A percentile compares a stretch with the other conserved stretches of the same genome.
Evolutionary conservation across 2,329 filamentous ascomycete species (phyloP).

Genomic region (Colletotrichum agaves): DNA sequence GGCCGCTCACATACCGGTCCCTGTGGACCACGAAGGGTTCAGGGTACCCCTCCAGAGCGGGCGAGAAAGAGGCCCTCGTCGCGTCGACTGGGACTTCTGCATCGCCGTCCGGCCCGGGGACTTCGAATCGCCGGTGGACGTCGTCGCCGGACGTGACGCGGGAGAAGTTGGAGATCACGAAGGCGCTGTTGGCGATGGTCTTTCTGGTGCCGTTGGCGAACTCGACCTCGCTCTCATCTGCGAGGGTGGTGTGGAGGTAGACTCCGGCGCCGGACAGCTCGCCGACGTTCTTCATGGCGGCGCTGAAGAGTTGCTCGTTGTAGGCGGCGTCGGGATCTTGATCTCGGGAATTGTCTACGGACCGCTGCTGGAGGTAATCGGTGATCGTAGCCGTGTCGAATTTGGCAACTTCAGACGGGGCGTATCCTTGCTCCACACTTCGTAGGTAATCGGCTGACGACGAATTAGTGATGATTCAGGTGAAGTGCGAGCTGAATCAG

Average conservation of each 20-base stretch:
- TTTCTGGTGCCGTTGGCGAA: constrained; percentile 34
- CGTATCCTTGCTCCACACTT: constrained; percentile 18
- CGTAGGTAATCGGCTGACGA: constrained; percentile 29
- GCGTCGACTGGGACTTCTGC: not conserved
- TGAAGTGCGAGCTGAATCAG: too few species aligned
- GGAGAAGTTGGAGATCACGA: constrained; percentile 23
- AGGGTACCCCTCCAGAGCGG: constrained; percentile 24
- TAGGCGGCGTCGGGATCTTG: constrained; percentile 40
- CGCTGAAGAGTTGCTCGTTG: constrained; percentile 33
- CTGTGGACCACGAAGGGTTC: constrained; percentile 24
- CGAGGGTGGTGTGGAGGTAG: constrained; percentile 18
- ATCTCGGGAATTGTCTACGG: constrained; percentile 29
- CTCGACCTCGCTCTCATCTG: constrained; percentile 32
- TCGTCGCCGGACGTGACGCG: constrained; percentile 24
- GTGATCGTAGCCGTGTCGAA: constrained; percentile 20
- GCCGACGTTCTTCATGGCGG: constrained; percentile 18
- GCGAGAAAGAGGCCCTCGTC: not conserved
- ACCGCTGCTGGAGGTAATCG: constrained; percentile 34
- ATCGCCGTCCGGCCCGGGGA: not conserved
- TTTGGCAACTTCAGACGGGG: constrained; percentile 15
- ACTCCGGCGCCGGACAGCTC: not conserved
- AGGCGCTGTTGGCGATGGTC: constrained; percentile 27
- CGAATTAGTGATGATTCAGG: not conserved
- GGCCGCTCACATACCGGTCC: constrained; percentile 32
- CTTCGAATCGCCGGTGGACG: constrained; percentile 34